These are phyloP conservation scores for Linum trigynum DNA, from an alignment of 345 rosid species.

Conservation along the genomic window DNA sequence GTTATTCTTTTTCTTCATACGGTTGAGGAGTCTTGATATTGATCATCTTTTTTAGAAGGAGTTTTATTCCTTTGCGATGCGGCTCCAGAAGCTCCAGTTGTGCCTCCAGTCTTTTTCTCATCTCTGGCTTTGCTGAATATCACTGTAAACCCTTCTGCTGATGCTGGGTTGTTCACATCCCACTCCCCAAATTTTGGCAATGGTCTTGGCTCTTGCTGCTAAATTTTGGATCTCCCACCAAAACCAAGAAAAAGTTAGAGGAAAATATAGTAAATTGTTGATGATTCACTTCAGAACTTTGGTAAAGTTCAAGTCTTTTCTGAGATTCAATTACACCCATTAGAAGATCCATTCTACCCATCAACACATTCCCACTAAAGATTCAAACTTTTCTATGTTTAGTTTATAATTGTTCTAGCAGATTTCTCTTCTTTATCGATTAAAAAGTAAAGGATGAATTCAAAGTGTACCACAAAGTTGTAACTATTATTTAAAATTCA, in stretches of 20 bases:
- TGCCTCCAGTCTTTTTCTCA: constrained; percentile 38
- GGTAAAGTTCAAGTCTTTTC: neutral
- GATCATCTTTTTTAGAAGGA: constrained; percentile 1
- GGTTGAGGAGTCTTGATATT: constrained; percentile 9
- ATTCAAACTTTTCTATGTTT: neutral
- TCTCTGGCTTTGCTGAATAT: constrained; percentile 65
- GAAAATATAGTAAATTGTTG: neutral
- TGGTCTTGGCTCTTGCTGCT: constrained; percentile 50
- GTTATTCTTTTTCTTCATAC: neutral
- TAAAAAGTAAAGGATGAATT: neutral
- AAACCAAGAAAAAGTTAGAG: neutral
- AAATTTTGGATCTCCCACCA: neutral
- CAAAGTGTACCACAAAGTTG: neutral
- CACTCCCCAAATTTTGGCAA: constrained; percentile 70
- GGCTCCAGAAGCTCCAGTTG: constrained; percentile 17
- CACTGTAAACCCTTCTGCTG: constrained; percentile 65
- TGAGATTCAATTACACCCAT: neutral
- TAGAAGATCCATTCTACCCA: neutral
- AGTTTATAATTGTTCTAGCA: neutral
- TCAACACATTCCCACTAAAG: neutral
- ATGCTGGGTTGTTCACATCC: constrained; percentile 70
- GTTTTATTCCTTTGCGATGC: constrained; percentile 13
- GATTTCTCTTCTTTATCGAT: neutral
- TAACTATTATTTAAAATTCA: neutral
- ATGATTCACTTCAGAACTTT: neutral